Conservation (phyloP, 73 alveolate species). For the Durusdinium trenchii region DNA sequence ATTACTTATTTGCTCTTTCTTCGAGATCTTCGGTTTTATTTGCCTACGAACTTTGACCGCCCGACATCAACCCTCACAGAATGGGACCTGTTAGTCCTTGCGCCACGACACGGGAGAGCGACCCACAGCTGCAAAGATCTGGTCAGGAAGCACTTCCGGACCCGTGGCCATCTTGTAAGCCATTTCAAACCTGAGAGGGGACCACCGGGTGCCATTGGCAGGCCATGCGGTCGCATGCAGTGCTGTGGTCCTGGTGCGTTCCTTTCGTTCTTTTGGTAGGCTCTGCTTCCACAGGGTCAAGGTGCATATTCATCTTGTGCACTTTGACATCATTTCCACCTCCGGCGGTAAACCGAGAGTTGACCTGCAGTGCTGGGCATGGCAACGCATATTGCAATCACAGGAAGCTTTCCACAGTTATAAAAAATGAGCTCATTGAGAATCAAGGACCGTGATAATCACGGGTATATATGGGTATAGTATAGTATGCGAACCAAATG, state of each 20-base stretch:
- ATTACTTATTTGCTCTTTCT: no score
- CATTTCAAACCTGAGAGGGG: constrained; percentile 57
- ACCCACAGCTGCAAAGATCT: constrained; percentile 86
- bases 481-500: neutral
- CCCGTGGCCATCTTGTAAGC: constrained; percentile 94
- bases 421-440: no score
- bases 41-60: no score
- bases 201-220: neutral
- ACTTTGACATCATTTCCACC: constrained; percentile 92
- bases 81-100: neutral
- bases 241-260: neutral
- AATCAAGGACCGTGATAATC: neutral
- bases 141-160: constrained; percentile 90
- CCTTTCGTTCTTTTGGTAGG: neutral
- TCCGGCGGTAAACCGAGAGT: constrained; percentile 85
- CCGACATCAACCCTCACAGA: no score
- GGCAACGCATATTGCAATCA: neutral
- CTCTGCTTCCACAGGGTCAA: neutral
- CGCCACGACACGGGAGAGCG: constrained; percentile 62
- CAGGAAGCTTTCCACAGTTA: neutral
- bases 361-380: neutral
- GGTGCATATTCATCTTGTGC: constrained; percentile 87
- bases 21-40: no score
- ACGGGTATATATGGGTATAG: neutral
- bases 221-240: neutral